Conservation (phyloP, 306 rosid genomes). For the Castanopsis chinensis region DNA sequence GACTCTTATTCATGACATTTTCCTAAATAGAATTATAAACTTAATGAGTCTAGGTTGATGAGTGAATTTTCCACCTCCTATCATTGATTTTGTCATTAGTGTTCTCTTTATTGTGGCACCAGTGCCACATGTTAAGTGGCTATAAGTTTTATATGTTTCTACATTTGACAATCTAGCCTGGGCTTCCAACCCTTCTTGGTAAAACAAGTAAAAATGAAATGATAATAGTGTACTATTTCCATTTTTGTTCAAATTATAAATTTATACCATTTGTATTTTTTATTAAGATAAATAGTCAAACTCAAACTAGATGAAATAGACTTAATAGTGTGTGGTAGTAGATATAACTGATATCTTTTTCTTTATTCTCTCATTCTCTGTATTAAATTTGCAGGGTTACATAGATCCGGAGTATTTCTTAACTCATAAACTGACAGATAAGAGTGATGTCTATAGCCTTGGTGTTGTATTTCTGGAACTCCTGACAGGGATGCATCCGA, state of each 20-base stretch:
- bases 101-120: no score
- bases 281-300: background rate
- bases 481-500: slow-evolving; percentile 86
- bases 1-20: slow-evolving; percentile 6
- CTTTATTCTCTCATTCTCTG: background rate
- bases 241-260: no score
- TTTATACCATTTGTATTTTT: background rate
- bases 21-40: background rate
- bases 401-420: background rate
- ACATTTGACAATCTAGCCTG: no score
- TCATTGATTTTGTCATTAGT: no score
- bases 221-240: no score
- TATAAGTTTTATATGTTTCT: no score
- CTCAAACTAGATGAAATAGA: background rate
- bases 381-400: slow-evolving; percentile 24
- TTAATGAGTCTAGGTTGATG: no score
- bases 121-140: no score
- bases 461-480: slow-evolving; percentile 84
- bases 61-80: no score
- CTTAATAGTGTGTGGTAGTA: background rate
- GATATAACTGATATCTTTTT: background rate
- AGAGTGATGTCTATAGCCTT: background rate
- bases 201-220: no score
- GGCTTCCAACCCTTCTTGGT: no score
- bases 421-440: background rate